Conservation (phyloP, 257 asterid genomes). For the Solanum gracilifrons region DNA sequence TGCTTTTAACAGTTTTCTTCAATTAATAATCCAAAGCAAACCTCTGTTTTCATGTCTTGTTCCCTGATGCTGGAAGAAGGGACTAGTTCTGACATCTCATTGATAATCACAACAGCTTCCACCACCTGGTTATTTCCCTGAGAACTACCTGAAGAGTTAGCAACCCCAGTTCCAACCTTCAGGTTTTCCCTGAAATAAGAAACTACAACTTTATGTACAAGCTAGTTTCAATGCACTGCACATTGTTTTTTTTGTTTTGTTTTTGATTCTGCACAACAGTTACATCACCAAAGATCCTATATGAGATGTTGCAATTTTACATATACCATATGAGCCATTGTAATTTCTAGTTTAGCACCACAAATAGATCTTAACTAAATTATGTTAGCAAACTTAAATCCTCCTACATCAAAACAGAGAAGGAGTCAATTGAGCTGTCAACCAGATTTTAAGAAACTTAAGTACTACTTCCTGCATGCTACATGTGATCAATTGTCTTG, state of each 20-base stretch:
- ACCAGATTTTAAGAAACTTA: neutral
- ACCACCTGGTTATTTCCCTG: conserved; percentile 32
- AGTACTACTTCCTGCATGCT: neutral
- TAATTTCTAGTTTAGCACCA: neutral
- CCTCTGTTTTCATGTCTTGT: conserved; percentile 64
- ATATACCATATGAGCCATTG: neutral
- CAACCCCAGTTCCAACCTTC: conserved; percentile 70
- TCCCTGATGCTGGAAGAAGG: conserved; percentile 43
- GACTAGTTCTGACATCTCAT: conserved; percentile 28
- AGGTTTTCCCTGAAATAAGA: conserved; percentile 39
- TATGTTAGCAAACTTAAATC: neutral
- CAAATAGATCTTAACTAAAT: neutral
- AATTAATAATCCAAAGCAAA: conserved; percentile 15
- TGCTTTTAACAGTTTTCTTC: neutral
- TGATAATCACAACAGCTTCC: conserved; percentile 69
- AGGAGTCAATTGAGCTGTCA: neutral
- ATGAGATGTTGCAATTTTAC: neutral
- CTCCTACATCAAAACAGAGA: neutral
- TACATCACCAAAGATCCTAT: neutral
- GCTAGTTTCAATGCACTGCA: neutral
- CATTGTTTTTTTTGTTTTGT: neutral
- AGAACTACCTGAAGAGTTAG: conserved; percentile 33
- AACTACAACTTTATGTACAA: neutral
- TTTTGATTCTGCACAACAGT: neutral
- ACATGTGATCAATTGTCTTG: neutral